These are phyloP conservation scores for Chenopodium suecicum DNA, from an alignment of 148 eudicot species.

Conservation along the genomic window DNA sequence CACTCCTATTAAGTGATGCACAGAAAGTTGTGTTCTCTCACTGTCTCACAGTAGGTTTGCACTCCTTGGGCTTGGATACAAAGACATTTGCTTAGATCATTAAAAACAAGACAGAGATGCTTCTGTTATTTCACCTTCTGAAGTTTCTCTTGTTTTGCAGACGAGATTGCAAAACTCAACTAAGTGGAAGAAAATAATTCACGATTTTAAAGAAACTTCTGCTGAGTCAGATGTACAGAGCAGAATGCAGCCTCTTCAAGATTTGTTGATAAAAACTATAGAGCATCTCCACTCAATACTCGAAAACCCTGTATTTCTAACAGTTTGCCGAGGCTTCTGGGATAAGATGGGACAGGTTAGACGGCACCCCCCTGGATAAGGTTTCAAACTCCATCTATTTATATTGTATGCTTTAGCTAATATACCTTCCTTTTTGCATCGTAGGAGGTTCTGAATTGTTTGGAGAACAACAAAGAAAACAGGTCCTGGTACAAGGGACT, in stretches of 20 bases:
- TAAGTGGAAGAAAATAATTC: constrained; percentile 68
- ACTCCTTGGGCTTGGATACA: not conserved
- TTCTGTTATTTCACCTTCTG: not conserved
- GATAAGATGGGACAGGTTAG: constrained; percentile 72
- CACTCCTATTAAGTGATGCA: not conserved
- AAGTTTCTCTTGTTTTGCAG: constrained; percentile 31
- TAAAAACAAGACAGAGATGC: not conserved
- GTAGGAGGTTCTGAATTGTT: constrained; percentile 58
- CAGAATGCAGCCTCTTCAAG: constrained; percentile 71
- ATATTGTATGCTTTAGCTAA: constrained; percentile 14
- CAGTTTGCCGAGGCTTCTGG: constrained; percentile 69
- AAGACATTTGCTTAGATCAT: not conserved
- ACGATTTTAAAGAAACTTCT: constrained; percentile 54
- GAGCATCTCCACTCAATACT: constrained; percentile 55
- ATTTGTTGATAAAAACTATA: constrained; percentile 45
- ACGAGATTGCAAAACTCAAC: constrained; percentile 55
- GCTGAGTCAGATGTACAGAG: constrained; percentile 54
- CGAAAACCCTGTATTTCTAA: constrained; percentile 51
- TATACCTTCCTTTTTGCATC: not conserved
- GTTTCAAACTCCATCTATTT: not conserved
- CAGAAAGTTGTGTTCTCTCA: not conserved
- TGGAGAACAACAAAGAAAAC: constrained; percentile 67
- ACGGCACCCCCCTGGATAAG: not conserved
- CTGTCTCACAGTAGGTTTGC: too few species aligned
- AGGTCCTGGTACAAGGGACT: constrained; percentile 62